Percentiles rank a stretch among this genome's conserved stretches.
phyloP scores from a whole-genome alignment of 805 yeast genomes.

The Wickerhamiella sergipiensis region DNA sequence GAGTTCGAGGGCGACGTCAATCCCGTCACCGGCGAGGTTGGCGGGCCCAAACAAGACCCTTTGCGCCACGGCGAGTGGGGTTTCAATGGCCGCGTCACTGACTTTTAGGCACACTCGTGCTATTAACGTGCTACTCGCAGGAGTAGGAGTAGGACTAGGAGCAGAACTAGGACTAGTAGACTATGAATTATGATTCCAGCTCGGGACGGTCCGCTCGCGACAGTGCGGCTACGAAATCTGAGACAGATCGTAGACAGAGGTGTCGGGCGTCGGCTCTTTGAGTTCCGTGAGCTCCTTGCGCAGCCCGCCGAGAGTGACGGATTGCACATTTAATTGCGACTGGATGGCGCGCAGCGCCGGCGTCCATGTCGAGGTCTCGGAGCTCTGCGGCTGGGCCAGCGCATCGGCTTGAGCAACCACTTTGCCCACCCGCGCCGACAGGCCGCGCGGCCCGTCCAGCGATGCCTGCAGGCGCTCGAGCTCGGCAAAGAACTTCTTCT shows the following conservation, averaged over 20 bases:
- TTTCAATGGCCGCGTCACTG: constrained; percentile 92
- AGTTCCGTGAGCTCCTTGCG: neutral
- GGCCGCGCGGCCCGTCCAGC: neutral
- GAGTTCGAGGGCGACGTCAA: constrained; percentile 92
- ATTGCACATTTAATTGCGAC: neutral
- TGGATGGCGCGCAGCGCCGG: neutral
- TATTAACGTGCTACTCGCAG: no score
- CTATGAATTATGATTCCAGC: no score
- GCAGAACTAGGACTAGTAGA: no score
- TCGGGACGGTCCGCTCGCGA: no score
- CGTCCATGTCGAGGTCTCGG: neutral
- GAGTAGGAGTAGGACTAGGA: no score
- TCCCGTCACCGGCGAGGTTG: constrained; percentile 87
- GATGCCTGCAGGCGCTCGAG: constrained; percentile 12
- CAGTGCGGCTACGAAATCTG: neutral
- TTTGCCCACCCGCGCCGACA: neutral
- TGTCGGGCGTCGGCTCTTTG: neutral
- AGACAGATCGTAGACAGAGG: neutral
- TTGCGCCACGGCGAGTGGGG: constrained; percentile 84
- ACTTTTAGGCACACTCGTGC: no score
- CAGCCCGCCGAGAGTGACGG: neutral
- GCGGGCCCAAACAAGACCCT: constrained; percentile 98
- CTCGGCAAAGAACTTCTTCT: constrained; percentile 35
- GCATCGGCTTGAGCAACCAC: neutral
- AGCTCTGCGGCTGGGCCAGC: neutral